Evolutionary conservation across 139 green algal genomes (phyloP), one percentile per base, ranked within the genome.

Genomic region (Coccomyxa sp.): DNA sequence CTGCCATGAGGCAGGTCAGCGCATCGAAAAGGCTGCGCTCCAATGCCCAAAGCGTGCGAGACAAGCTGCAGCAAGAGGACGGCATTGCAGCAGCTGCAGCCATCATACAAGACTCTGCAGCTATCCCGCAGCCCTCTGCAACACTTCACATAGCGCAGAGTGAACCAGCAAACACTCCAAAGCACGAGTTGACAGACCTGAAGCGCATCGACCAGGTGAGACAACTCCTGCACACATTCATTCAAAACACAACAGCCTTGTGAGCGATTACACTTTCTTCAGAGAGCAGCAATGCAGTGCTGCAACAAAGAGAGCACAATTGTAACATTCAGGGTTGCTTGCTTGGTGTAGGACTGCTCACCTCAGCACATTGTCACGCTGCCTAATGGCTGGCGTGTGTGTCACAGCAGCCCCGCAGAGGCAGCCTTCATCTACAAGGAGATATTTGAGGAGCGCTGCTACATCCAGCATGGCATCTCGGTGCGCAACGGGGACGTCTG

Each of bases 351-450:
- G 50, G 5, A 31, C 27, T 31, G 50, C 18, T 22, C 50, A 22
- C 18, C 27, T 22, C 50, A 58, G 10, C 12, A 58, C 44, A 64
- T 14, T 29, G 8, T 29, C 16, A 6, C 9, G 0, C 55, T 79
- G 55, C 55, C 55, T 6, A 74, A 81, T 74, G 39, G 64, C 64
- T 29, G 73, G 9, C 5, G 12, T 2, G 39, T 79, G 38, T 1
- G 58, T 9, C 74, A 77, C 55, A 72, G 76, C 34, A 83, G 79
- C 73, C 50, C n/a, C 22, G 35, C 68, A 7, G 84, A 86, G 41
- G 74, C 74, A 1, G 39, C 10, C 4, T 86, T 88, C 39, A n/a
- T 86, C 4, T 86, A 75, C 39, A 38, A 73, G 22, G 81, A 86
- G 38, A 75, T 86, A 12, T 77, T 75, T 38, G 40, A 80, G 54